These are phyloP conservation scores for Roridomyces roridus DNA, from an alignment of 768 basidiomycete species.

Conservation along the genomic window DNA sequence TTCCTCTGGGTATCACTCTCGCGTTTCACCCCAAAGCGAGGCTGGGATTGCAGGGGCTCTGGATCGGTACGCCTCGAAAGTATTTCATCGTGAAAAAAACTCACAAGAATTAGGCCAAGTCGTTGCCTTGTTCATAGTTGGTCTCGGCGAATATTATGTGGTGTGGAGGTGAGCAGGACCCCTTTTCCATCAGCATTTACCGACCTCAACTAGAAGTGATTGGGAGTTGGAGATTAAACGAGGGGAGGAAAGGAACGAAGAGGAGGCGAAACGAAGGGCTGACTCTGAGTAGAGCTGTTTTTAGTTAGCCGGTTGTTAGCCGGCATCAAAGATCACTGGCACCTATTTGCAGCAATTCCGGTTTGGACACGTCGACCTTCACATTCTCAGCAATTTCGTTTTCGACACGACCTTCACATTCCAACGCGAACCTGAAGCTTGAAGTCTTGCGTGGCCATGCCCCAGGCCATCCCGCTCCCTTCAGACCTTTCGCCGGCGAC, in stretches of 20 bases:
- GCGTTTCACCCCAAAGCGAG: constrained; percentile 57
- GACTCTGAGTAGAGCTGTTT: not conserved
- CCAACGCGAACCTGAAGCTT: constrained; percentile 23
- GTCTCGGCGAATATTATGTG: constrained; percentile 67
- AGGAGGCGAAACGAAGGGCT: constrained; percentile 43
- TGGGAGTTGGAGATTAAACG: constrained; percentile 69
- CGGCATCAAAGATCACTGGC: too few species aligned
- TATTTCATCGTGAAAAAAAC: constrained; percentile 23
- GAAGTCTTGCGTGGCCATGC: constrained; percentile 59
- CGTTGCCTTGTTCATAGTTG: constrained; percentile 74
- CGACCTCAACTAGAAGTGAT: too few species aligned
- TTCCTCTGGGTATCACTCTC: constrained; percentile 79
- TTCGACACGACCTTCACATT: constrained; percentile 38
- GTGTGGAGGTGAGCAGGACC: too few species aligned
- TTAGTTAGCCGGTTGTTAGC: too few species aligned
- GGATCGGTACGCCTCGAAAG: constrained; percentile 68
- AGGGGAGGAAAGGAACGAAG: constrained; percentile 55
- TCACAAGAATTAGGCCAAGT: constrained; percentile 61
- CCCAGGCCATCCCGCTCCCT: constrained; percentile 77
- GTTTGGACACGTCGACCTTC: not conserved
- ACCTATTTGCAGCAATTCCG: too few species aligned
- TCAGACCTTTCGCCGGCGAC: constrained; percentile 71
- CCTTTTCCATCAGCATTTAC: too few species aligned
- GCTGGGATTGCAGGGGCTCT: constrained; percentile 71
- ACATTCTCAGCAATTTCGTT: not conserved